Percentiles rank a stretch among this genome's conserved stretches.
phyloP scores from a whole-genome alignment of 2,329 filamentous ascomycete genomes.

The Alternaria novae-zelandiae region DNA sequence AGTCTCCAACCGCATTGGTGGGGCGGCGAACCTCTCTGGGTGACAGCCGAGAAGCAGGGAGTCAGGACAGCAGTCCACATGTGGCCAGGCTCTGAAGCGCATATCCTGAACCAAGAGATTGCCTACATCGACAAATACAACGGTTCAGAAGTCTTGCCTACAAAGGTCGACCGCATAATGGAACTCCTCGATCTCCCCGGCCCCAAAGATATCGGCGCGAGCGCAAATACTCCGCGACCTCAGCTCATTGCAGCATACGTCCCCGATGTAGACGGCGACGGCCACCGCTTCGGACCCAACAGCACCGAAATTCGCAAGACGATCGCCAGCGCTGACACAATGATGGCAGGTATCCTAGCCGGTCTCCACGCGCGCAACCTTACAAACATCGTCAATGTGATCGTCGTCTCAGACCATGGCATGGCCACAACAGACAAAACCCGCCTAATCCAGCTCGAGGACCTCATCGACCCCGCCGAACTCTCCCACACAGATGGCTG shows the following conservation, averaged over 20 bases:
- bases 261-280: slow-evolving; percentile 86
- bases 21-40: slow-evolving; percentile 93
- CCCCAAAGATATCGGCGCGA: slow-evolving; percentile 62
- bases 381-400: slow-evolving; percentile 87
- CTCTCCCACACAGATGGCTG: slow-evolving; percentile 91
- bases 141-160: slow-evolving; percentile 72
- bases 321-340: slow-evolving; percentile 79
- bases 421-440: slow-evolving; percentile 91
- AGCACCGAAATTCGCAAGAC: slow-evolving; percentile 86
- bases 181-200: slow-evolving; percentile 86
- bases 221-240: slow-evolving; percentile 66
- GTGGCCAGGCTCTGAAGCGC: slow-evolving; percentile 97
- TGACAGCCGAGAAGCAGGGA: slow-evolving; percentile 83
- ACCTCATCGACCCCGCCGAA: slow-evolving; percentile 77
- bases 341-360: slow-evolving; percentile 77
- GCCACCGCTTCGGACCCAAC: slow-evolving; percentile 90
- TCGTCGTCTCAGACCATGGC: slow-evolving; percentile 96
- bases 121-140: slow-evolving; percentile 87
- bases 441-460: slow-evolving; percentile 86
- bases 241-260: slow-evolving; percentile 95
- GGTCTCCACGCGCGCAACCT: slow-evolving; percentile 83
- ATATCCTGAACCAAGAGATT: slow-evolving; percentile 76
- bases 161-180: slow-evolving; percentile 80
- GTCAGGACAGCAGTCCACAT: slow-evolving; percentile 87
- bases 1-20: slow-evolving; percentile 92